Evolutionary conservation across 83 land plant genomes (phyloP).

Genomic region (Thuja plicata): DNA sequence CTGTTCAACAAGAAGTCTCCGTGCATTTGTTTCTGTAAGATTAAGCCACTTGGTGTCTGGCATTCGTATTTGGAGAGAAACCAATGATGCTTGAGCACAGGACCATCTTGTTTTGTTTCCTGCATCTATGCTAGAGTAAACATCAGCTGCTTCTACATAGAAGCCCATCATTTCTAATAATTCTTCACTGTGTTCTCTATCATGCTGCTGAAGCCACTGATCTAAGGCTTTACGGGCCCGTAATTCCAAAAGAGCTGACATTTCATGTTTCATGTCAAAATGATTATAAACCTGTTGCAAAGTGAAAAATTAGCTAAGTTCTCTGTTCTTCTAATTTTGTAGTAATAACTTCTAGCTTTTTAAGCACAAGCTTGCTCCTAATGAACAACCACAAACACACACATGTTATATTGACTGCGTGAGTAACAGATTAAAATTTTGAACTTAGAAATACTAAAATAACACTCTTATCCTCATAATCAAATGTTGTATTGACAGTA

Average conservation of each 20-base stretch:
- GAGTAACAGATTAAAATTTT: not conserved
- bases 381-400: not conserved
- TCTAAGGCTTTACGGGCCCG: slow-evolving; percentile 56
- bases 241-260: slow-evolving; percentile 73
- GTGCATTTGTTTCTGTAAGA: slow-evolving; percentile 83
- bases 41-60: slow-evolving; percentile 82
- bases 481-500: not conserved
- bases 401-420: not conserved
- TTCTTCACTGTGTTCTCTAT: slow-evolving; percentile 79
- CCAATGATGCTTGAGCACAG: slow-evolving; percentile 89
- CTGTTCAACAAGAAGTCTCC: slow-evolving; percentile 85
- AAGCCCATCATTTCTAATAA: slow-evolving; percentile 84
- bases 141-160: slow-evolving; percentile 93
- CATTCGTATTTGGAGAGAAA: slow-evolving; percentile 93
- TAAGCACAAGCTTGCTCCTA: not conserved
- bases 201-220: slow-evolving; percentile 49
- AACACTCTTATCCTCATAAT: not conserved
- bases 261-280: slow-evolving; percentile 97
- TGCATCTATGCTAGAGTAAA: slow-evolving; percentile 83
- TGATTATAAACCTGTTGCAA: slow-evolving; percentile 80
- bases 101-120: slow-evolving; percentile 79
- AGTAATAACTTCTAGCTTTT: not conserved
- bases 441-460: not conserved
- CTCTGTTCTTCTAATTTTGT: not conserved
- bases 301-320: not conserved